phyloP scores from a whole-genome alignment of 192 early-diverging fungal species.

The Coemansia sp. region DNA sequence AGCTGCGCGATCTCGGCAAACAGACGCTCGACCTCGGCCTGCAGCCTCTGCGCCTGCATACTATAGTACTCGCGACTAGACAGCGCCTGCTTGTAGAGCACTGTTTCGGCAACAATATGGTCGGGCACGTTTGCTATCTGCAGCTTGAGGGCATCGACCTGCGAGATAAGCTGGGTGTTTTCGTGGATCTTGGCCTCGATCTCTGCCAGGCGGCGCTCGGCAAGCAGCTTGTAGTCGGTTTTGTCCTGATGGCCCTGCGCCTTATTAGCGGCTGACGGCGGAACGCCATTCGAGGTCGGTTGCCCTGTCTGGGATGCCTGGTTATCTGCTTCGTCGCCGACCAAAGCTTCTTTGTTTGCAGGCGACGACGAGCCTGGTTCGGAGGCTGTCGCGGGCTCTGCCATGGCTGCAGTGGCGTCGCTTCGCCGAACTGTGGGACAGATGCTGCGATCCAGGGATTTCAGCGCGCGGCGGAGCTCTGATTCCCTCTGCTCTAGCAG shows the following conservation, averaged over 20 bases:
- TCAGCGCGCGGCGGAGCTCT: conserved; percentile 48
- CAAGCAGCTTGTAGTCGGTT: conserved; percentile 46
- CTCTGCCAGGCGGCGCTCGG: conserved; percentile 53
- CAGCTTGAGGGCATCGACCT: conserved; percentile 52
- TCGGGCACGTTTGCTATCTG: conserved; percentile 53
- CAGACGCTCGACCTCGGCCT: conserved; percentile 42
- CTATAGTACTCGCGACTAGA: conserved; percentile 53
- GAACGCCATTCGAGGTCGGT: background rate
- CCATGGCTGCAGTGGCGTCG: background rate
- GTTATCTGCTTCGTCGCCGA: background rate
- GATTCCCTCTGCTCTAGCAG: conserved; percentile 34
- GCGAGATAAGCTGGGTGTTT: conserved; percentile 42
- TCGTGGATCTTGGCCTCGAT: conserved; percentile 54
- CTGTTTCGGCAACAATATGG: conserved; percentile 53
- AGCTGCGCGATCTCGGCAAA: conserved; percentile 49
- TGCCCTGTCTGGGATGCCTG: background rate
- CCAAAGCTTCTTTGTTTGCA: background rate
- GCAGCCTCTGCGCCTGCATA: conserved; percentile 46
- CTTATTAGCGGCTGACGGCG: conserved; percentile 14
- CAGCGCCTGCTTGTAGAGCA: conserved; percentile 52
- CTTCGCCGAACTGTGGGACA: conserved; percentile 40
- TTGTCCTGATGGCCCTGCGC: conserved; percentile 45
- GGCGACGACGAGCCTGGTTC: background rate
- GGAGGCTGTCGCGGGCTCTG: background rate
- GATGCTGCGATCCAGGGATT: conserved; percentile 49